A percentile compares a stretch with the other conserved stretches of the same genome.
Evolutionary conservation across 2,329 filamentous ascomycete species (phyloP).

Genomic region (Talaromyces albobiverticillius): DNA sequence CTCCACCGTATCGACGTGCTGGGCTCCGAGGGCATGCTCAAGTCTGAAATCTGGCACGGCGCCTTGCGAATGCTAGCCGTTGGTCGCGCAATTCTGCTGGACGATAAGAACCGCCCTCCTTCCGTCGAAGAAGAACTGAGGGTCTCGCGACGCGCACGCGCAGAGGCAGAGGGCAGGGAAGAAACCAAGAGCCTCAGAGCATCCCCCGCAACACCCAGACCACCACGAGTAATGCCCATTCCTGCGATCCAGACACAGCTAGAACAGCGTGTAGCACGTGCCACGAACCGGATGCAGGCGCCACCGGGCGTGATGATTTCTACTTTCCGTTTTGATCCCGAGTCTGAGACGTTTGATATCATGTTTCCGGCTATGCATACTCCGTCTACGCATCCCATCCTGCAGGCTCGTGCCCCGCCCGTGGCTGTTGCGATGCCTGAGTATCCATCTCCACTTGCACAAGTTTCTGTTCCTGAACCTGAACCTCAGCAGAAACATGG

Average conservation of each 20-base stretch:
- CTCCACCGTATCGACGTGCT: slow-evolving; percentile 28
- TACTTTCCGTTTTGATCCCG: slow-evolving; percentile 8
- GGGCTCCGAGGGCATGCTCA: slow-evolving; percentile 22
- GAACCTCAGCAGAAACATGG: neutral
- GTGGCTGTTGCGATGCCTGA: slow-evolving; percentile 3
- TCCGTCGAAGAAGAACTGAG: slow-evolving; percentile 5
- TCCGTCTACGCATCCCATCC: neutral
- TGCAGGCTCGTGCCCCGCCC: neutral
- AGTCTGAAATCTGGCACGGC: slow-evolving; percentile 26
- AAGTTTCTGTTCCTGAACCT: no score
- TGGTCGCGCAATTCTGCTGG: slow-evolving; percentile 29
- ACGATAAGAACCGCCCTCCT: slow-evolving; percentile 22
- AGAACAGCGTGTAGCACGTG: no score
- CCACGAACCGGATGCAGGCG: neutral
- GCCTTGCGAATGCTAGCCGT: slow-evolving; percentile 28
- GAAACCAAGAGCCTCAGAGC: no score
- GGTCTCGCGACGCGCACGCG: no score
- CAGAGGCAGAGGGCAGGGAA: neutral
- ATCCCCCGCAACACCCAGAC: no score
- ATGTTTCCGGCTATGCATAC: slow-evolving; percentile 8
- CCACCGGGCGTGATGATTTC: slow-evolving; percentile 9
- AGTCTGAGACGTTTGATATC: slow-evolving; percentile 4
- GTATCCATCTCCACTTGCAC: neutral
- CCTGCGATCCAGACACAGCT: no score
- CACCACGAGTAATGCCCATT: no score